Conservation (phyloP, 2,329 filamentous ascomycete species). For the Venturia carpophila region DNA sequence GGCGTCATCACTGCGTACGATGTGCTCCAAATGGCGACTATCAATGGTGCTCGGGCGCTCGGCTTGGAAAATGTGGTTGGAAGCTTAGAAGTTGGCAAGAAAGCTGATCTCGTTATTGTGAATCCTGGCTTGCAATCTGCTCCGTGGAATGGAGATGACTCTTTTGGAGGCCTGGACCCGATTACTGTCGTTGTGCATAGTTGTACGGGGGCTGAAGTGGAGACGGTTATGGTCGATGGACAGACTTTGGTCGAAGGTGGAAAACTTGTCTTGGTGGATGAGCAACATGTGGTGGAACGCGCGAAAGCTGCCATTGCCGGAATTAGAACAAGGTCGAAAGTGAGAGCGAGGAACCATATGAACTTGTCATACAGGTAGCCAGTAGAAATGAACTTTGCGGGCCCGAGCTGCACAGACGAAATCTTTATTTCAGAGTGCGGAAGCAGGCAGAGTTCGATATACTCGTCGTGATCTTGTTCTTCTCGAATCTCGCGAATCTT, state of each 20-base stretch:
- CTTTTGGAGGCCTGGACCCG: conserved; percentile 24
- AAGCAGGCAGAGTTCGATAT: neutral
- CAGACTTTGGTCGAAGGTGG: conserved; percentile 33
- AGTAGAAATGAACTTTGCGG: neutral
- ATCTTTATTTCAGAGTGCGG: no score
- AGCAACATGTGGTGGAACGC: conserved; percentile 33
- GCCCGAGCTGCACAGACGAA: neutral
- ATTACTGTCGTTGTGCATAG: conserved; percentile 35
- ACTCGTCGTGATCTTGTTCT: neutral
- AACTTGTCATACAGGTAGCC: conserved; percentile 1
- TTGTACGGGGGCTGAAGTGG: conserved; percentile 37
- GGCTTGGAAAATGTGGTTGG: conserved; percentile 34
- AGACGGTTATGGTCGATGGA: conserved; percentile 39
- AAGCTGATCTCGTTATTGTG: conserved; percentile 37
- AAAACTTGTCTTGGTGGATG: conserved; percentile 34
- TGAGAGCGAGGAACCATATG: conserved; percentile 12
- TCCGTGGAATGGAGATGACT: neutral
- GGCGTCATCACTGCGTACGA: conserved; percentile 37
- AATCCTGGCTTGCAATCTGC: conserved; percentile 23
- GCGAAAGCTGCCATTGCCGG: conserved; percentile 22
- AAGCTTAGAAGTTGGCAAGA: conserved; percentile 38
- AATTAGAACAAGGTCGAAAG: neutral
- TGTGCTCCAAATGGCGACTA: conserved; percentile 46
- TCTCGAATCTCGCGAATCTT: neutral
- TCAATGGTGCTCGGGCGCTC: conserved; percentile 43